Evolutionary conservation across 2,329 filamentous ascomycete genomes (phyloP), one percentile per base, ranked within the genome.

Genomic region (Zymoseptoria brevis): DNA sequence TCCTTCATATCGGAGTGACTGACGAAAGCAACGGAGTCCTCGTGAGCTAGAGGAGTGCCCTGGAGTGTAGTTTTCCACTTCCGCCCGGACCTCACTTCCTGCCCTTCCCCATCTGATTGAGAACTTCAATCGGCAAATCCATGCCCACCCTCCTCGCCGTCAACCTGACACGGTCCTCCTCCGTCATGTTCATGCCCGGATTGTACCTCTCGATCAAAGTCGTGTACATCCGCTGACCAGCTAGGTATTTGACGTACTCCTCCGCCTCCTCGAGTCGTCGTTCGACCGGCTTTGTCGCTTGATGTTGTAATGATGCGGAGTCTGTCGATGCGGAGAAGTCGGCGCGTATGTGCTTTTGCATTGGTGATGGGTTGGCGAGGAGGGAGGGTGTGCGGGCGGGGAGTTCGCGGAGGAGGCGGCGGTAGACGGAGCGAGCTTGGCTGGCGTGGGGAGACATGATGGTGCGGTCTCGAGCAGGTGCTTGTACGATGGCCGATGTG

Each of bases 141-240:
- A 96, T 90, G 19, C 93, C 94, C 49, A 97, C 91, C 71, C 89
- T 84, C 75, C 90, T 80, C 8, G 94, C 94, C 57, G 89, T 88
- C 77, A 96, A 77, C 59, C 90, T 79, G 50, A 96, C 86, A 61
- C 89, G 81, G 78, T 97, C 92, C 71, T 86, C 81, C 75, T 95
- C 87, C 65, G 88, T 85, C 87, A 96, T 89, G 66, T 84, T 83
- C 85, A 95, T 90, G 19, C 92, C 91, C 0, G 91, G 91, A 74
- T 97, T 97, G 76, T 99, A 97, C 67, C 92, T 82, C 76, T 96
- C 92, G 45, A 97, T 74, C 50, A 97, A 77, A 16, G 84, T 87
- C 24, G 84, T 82, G 73, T 97, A 96, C 72, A 84, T 83, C 56
- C 92, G 81, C 78, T 99, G 94, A n/a, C 92, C 87, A 67, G 84